Conservation (phyloP, 192 early-diverging fungal species). For the Coemansia sp. region DNA sequence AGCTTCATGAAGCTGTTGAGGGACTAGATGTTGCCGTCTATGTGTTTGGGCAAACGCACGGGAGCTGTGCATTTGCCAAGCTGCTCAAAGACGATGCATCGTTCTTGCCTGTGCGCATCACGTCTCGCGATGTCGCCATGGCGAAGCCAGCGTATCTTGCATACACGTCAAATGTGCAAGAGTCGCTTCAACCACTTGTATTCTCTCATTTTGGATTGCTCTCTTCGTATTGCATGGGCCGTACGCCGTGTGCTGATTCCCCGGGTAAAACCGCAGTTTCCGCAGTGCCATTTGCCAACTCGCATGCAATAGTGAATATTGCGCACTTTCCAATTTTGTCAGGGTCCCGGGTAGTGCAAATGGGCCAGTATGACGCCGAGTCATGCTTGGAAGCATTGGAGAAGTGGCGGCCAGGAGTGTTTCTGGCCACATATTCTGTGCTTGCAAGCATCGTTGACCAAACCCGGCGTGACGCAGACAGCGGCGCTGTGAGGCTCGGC, state of each 20-base stretch:
- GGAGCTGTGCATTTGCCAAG: conserved; percentile 13
- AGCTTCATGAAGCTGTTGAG: conserved; percentile 10
- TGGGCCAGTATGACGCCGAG: conserved; percentile 17
- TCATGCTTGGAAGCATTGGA: conserved; percentile 34
- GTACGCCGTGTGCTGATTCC: conserved; percentile 10
- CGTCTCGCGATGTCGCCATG: conserved; percentile 32
- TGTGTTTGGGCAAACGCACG: conserved; percentile 16
- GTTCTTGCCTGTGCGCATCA: conserved; percentile 43
- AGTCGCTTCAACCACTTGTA: conserved; percentile 19
- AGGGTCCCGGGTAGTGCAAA: conserved; percentile 42
- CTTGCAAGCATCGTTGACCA: conserved; percentile 16
- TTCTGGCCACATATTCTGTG: conserved; percentile 30
- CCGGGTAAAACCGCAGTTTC: conserved; percentile 33
- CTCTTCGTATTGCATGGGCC: conserved; percentile 20
- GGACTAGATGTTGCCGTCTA: conserved; percentile 22
- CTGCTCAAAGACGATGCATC: conserved; percentile 37
- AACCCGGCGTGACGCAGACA: conserved; percentile 16
- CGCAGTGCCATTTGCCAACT: conserved; percentile 34
- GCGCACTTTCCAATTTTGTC: conserved; percentile 48
- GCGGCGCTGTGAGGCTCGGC: conserved; percentile 3
- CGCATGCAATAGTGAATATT: conserved; percentile 42
- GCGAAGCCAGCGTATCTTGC: conserved; percentile 39
- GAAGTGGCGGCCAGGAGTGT: conserved; percentile 23
- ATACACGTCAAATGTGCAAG: conserved; percentile 14
- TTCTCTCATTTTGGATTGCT: conserved; percentile 50